Evolutionary conservation across 1,284 basidiomycete genomes (phyloP).

Genomic region (Irpex rosettiformis): DNA sequence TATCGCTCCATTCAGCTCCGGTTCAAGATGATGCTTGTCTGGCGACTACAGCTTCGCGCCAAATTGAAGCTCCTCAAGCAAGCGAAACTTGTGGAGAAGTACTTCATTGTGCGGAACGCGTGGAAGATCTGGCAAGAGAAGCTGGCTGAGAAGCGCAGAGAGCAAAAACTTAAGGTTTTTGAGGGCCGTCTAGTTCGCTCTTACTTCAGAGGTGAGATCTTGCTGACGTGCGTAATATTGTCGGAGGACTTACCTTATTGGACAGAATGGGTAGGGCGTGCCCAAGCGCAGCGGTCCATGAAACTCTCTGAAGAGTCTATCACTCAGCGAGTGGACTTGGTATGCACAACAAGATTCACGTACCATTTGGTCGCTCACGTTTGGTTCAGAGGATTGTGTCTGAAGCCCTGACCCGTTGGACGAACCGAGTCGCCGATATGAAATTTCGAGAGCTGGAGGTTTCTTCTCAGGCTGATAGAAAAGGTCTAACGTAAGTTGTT

Average conservation of each 20-base stretch:
- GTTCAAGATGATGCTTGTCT: constrained; percentile 47
- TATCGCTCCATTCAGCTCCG: constrained; percentile 44
- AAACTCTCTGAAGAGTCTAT: constrained; percentile 40
- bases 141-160: constrained; percentile 44
- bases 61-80: constrained; percentile 51
- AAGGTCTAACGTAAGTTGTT: constrained; percentile 43
- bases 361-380: constrained; percentile 12
- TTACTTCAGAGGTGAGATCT: constrained; percentile 44
- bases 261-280: constrained; percentile 47
- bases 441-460: constrained; percentile 69
- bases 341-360: constrained; percentile 23
- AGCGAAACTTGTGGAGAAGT: constrained; percentile 55
- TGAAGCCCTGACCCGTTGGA: constrained; percentile 55
- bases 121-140: constrained; percentile 53
- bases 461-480: constrained; percentile 44
- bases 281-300: constrained; percentile 31
- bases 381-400: constrained; percentile 48
- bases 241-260: constrained; percentile 10
- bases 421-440: constrained; percentile 64
- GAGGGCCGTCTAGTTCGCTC: constrained; percentile 36
- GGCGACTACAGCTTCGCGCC: constrained; percentile 56
- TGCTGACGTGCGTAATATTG: constrained; percentile 13
- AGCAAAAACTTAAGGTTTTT: constrained; percentile 43
- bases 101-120: constrained; percentile 46
- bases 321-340: constrained; percentile 37